Evolutionary conservation across 2,329 filamentous ascomycete genomes (phyloP), one percentile per base, ranked within the genome.

Genomic region (Pezicula neosporulosa): DNA sequence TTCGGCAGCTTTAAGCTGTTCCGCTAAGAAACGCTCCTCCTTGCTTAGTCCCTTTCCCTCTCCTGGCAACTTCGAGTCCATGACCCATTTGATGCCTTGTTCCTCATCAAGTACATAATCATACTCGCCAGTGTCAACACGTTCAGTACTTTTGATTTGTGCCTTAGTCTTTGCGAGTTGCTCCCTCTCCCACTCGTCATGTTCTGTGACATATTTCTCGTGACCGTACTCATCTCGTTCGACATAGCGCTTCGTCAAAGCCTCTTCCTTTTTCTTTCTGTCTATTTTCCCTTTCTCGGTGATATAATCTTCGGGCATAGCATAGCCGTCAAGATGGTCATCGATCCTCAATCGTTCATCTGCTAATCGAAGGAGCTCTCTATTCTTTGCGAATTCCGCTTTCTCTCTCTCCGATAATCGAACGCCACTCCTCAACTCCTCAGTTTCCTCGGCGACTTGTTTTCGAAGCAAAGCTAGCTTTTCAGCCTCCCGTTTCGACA

Each of bases 111-210:
- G 85, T 13, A 99, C 89, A 65, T 92, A 96, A 61, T 94, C 89
- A 66, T 97, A 99, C 52, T 95, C 86, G 12, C 85, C 85, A 58
- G 91, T 85, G 48, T 92, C 85, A 13, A 88, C 83, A 35, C 86
- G 80, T 64, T 95, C 90, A 0, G 83, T 74, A 48, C 84, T 82
- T 58, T 83, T 79, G 53, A 96, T 90, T 66, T 96, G 91, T 1
- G 90, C 85, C 67, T 93, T 94, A 6, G 65, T 92, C 68, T 95
- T 95, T 51, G 85, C 80, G 1, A 87, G 81, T 71, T 97, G 93
- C 66, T 97, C 93, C 52, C 83, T 76, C 67, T 99, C 94, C 93
- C 93, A 99, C 64, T 96, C 89, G 56, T 99, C 92, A 57, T 96
- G 89, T 67, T 99, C 94, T 0, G 91, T 96, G 52, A 96, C 83